Percentiles rank a stretch among this genome's conserved stretches.
Evolutionary conservation across 768 basidiomycete genomes (phyloP).

Genomic region (Naganishia onofrii): DNA sequence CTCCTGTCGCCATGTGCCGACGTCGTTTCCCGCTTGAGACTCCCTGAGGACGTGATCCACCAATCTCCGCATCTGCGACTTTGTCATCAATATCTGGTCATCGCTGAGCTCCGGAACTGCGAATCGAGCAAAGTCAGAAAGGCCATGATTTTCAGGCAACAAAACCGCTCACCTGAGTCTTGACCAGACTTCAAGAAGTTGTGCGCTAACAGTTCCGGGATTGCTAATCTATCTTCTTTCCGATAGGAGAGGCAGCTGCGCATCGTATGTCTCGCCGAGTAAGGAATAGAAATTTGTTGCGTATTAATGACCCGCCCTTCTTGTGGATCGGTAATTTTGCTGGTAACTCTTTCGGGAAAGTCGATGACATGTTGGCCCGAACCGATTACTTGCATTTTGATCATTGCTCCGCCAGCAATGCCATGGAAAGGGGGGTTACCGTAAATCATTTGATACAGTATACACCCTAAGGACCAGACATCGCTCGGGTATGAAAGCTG

Average conservation of each 20-base stretch:
- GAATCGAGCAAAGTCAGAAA: background rate
- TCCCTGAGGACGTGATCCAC: slow-evolving; percentile 27
- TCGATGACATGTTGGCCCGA: slow-evolving; percentile 55
- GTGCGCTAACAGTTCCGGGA: slow-evolving; percentile 78
- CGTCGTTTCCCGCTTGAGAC: slow-evolving; percentile 16
- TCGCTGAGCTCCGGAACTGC: slow-evolving; percentile 21
- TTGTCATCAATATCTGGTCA: slow-evolving; percentile 19
- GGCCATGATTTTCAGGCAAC: background rate
- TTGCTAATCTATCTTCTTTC: slow-evolving; percentile 80
- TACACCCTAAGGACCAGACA: slow-evolving; percentile 97
- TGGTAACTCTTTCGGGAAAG: slow-evolving; percentile 36
- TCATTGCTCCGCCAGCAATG: slow-evolving; percentile 62
- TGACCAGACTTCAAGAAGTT: slow-evolving; percentile 62
- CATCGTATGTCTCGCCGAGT: slow-evolving; percentile 76
- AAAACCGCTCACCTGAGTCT: slow-evolving; percentile 16
- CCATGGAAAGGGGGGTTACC: slow-evolving; percentile 88
- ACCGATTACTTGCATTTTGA: slow-evolving; percentile 92
- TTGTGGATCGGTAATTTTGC: slow-evolving; percentile 37
- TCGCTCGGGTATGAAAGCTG: slow-evolving; percentile 84
- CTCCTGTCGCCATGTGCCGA: slow-evolving; percentile 16
- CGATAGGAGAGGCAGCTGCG: slow-evolving; percentile 73
- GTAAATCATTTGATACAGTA: slow-evolving; percentile 98
- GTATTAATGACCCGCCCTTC: slow-evolving; percentile 57
- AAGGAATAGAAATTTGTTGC: slow-evolving; percentile 67
- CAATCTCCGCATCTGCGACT: slow-evolving; percentile 22